Conservation (phyloP, 192 early-diverging fungal species). For the Rhizophagus prolifer region DNA sequence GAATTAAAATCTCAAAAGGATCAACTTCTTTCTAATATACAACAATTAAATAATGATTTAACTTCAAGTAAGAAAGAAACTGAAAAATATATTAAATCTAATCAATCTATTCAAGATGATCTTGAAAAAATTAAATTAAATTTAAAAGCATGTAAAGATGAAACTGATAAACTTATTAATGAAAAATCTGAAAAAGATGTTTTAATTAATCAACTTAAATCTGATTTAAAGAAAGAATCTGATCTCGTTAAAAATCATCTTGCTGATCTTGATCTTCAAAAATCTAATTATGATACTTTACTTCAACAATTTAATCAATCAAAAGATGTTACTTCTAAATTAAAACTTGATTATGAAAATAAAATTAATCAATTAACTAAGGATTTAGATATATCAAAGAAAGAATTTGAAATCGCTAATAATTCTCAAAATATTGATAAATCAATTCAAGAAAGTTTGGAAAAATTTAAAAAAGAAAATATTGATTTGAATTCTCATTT, state of each 20-base stretch:
- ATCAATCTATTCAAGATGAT: neutral
- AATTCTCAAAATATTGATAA: neutral
- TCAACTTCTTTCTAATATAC: neutral
- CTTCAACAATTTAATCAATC: neutral
- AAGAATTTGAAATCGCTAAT: neutral
- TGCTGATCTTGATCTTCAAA: too few species aligned
- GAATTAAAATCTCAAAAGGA: neutral
- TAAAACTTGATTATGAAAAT: neutral
- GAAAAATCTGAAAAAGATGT: neutral
- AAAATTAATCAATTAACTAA: neutral
- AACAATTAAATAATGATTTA: conserved; percentile 7
- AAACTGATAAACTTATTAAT: neutral
- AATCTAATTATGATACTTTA: too few species aligned
- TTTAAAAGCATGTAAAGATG: neutral
- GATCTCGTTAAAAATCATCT: too few species aligned
- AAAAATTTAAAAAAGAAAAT: neutral
- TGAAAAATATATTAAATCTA: neutral
- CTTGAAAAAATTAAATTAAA: neutral
- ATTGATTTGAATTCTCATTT: neutral
- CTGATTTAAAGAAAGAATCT: too few species aligned
- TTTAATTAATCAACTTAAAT: too few species aligned
- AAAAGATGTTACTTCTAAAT: neutral
- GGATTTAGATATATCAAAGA: neutral
- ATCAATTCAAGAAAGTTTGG: neutral
- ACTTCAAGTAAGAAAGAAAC: neutral